A percentile compares a stretch with the other conserved stretches of the same genome.
Evolutionary conservation across 176 grass and related monocot genomes (phyloP).

Genomic region (Cenchrus purpureus): DNA sequence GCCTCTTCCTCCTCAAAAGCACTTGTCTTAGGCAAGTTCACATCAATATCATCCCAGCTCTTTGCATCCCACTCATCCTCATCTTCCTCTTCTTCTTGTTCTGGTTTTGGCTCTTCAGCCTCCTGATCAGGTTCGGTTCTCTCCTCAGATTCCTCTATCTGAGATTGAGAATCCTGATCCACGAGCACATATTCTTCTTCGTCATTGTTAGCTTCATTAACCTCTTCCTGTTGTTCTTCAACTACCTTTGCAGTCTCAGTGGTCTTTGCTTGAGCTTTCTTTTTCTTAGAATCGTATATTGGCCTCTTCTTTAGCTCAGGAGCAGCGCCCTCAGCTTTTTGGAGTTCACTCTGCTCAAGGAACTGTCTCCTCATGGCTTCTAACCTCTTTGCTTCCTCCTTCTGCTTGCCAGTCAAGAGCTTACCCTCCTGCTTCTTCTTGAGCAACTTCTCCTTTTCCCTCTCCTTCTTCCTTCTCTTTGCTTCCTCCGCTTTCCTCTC

Average conservation of each 20-base stretch:
- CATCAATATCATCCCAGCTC: conserved; percentile 97
- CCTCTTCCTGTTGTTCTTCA: conserved; percentile 61
- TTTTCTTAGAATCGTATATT: conserved; percentile 85
- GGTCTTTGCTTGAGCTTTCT: conserved; percentile 61
- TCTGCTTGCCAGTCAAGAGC: conserved; percentile 85
- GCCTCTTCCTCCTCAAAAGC: conserved; percentile 79
- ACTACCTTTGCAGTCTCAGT: conserved; percentile 44
- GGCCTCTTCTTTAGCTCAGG: conserved; percentile 83
- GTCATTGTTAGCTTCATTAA: conserved; percentile 54
- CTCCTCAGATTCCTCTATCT: conserved; percentile 61
- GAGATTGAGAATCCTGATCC: conserved; percentile 71
- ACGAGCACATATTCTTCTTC: conserved; percentile 72
- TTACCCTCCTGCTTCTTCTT: conserved; percentile 95
- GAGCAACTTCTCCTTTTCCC: conserved; percentile 83
- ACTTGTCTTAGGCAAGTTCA: conserved; percentile 65
- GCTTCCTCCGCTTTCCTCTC: conserved; percentile 86
- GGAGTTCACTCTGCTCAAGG: conserved; percentile 75
- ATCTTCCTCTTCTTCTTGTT: conserved; percentile 73
- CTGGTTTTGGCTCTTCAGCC: conserved; percentile 60
- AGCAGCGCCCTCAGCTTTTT: conserved; percentile 46
- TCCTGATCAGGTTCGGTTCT: conserved; percentile 64
- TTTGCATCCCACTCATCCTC: conserved; percentile 98
- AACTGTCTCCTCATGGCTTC: conserved; percentile 95
- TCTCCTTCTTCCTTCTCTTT: conserved; percentile 84
- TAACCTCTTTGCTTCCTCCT: conserved; percentile 86